Base-by-base conservation (phyloP, 495 filamentous ascomycete genomes). In the Apiosordaria backusii region DNA sequence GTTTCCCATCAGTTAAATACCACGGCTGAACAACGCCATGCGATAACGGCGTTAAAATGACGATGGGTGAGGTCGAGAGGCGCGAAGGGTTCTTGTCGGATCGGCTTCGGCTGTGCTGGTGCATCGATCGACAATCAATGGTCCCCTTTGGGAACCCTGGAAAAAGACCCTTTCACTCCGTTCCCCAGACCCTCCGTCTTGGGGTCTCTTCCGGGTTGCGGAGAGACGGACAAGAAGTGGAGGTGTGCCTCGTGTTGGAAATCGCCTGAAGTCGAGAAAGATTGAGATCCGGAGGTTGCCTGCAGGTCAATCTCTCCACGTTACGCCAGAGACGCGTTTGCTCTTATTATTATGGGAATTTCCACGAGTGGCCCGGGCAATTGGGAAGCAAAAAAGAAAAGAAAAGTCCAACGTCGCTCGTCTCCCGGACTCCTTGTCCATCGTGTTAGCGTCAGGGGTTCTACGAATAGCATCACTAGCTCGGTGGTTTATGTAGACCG, bases 201-300 rank as follows among this genome's bases (percentile, higher is more conserved):
- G n/a, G n/a, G n/a, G n/a, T n/a, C n/a, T n/a, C n/a, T n/a, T n/a
- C n/a, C n/a, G n/a, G n/a, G n/a, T n/a, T n/a, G n/a, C n/a, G n/a
- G n/a, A n/a, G n/a, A n/a, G n/a, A n/a, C n/a, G n/a, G n/a, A n/a
- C n/a, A n/a, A n/a, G n/a, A n/a, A n/a, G 35, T 45, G 35, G 6
- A 9, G 18, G 27, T 61, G 60, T 60, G 63, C 59, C 67, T 68
- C 63, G 67, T 63, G 67, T 65, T 65, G 59, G 29, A 25, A 62
- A 29, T 35, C 53, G 60, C 63, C 60, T 62, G 58, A 27, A 68
- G 24, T 63, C 40, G 60, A 65, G 0, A 62, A 53, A 63, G 29
- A 15, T 50, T 16, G 25, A 45, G 35, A 45, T 45, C 35, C 35
- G 16, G 35, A 45, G 35, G 35, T 45, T 45, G 35, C 35, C 35